Conservation (phyloP, 2,329 filamentous ascomycete genomes). For the Beauveria brongniartii region DNA sequence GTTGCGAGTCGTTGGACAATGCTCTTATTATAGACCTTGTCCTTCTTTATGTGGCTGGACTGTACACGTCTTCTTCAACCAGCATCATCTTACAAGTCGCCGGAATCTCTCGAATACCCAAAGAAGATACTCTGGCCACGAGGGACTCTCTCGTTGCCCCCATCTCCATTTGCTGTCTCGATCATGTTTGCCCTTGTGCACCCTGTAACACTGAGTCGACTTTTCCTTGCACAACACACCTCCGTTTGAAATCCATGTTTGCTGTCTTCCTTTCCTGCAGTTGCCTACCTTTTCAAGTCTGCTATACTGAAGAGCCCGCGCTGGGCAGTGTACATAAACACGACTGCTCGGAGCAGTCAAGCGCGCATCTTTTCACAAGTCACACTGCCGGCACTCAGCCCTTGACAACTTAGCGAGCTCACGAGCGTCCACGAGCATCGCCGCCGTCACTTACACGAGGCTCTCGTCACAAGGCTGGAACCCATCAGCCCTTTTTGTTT, state of each 20-base stretch:
- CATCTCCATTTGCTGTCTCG: neutral
- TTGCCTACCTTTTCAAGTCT: too few relatives aligned
- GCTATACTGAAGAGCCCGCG: neutral
- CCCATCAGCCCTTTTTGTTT: neutral
- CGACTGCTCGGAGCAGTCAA: neutral
- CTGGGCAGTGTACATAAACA: neutral
- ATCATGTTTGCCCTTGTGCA: neutral
- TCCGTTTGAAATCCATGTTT: too few relatives aligned
- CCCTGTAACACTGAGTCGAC: neutral
- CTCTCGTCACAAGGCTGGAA: neutral
- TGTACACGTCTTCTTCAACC: neutral
- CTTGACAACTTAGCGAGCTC: constrained; percentile 13
- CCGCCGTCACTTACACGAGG: neutral
- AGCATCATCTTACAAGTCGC: neutral
- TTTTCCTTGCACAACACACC: neutral
- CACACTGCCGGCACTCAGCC: neutral
- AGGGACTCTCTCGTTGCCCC: neutral
- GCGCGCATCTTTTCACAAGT: neutral
- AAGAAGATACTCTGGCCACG: neutral
- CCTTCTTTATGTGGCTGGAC: neutral
- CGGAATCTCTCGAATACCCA: neutral
- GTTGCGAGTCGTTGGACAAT: neutral
- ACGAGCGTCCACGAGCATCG: constrained; percentile 20
- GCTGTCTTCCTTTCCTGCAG: too few relatives aligned
- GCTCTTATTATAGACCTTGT: neutral